A percentile compares a stretch with the other conserved stretches of the same genome.
These are phyloP conservation scores for Fusarium falciforme DNA, from an alignment of 2,329 filamentous ascomycete species.

Conservation along the genomic window DNA sequence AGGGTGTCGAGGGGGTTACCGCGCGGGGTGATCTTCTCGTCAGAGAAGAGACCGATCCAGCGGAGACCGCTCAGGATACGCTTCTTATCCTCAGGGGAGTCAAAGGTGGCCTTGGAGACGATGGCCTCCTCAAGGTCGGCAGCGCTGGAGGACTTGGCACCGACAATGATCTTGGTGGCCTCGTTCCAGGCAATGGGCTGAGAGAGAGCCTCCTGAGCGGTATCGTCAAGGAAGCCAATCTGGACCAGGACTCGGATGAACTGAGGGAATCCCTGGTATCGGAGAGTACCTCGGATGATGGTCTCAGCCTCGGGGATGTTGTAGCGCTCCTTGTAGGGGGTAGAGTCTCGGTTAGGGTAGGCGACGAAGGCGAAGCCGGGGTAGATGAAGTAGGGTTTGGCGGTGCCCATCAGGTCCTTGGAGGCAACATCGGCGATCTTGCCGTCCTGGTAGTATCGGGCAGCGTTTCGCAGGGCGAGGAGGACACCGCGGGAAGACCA, in stretches of 20 bases:
- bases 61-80: conserved; percentile 77
- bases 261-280: conserved; percentile 91
- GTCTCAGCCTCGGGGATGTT: conserved; percentile 93
- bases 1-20: conserved; percentile 78
- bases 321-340: conserved; percentile 88
- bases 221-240: conserved; percentile 85
- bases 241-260: conserved; percentile 90
- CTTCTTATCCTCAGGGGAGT: conserved; percentile 68
- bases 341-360: conserved; percentile 94
- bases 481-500: conserved; percentile 79
- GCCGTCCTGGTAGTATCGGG: conserved; percentile 84
- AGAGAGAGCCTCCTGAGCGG: conserved; percentile 65
- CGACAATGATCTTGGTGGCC: conserved; percentile 81
- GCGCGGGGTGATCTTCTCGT: conserved; percentile 67
- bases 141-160: conserved; percentile 72
- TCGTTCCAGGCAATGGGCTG: conserved; percentile 83
- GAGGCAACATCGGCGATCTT: conserved; percentile 72
- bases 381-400: conserved; percentile 93
- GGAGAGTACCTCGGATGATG: conserved; percentile 82
- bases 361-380: conserved; percentile 87
- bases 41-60: conserved; percentile 62
- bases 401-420: conserved; percentile 83
- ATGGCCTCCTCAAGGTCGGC: conserved; percentile 80
- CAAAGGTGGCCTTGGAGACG: conserved; percentile 69
- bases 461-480: conserved; percentile 86